These are phyloP conservation scores for Fusarium foetens DNA, from an alignment of 2,329 filamentous ascomycete genomes.

Conservation along the genomic window DNA sequence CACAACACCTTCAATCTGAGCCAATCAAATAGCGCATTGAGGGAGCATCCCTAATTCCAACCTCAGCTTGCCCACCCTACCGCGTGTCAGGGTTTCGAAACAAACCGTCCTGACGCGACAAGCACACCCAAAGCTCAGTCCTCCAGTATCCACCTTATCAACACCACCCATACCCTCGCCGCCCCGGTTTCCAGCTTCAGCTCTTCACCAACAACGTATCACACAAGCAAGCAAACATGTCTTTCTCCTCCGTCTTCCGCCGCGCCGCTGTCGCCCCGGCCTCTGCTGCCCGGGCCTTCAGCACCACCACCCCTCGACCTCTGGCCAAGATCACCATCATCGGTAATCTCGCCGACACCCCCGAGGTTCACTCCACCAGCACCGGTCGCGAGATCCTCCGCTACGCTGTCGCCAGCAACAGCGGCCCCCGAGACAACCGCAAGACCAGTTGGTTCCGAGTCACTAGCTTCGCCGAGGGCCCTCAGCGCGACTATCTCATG, in stretches of 20 bases:
- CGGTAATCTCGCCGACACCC: constrained; percentile 82
- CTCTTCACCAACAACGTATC: constrained; percentile 3
- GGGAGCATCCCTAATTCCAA: constrained; percentile 20
- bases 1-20: neutral
- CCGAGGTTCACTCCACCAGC: constrained; percentile 77
- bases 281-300: constrained; percentile 75
- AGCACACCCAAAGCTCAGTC: constrained; percentile 10
- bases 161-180: constrained; percentile 2
- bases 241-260: constrained; percentile 65
- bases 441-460: constrained; percentile 89
- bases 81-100: constrained; percentile 28
- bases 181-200: constrained; percentile 6
- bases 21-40: constrained; percentile 30
- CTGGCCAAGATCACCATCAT: constrained; percentile 87
- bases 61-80: constrained; percentile 30
- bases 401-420: constrained; percentile 78
- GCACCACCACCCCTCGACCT: constrained; percentile 70
- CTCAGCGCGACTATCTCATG: constrained; percentile 76
- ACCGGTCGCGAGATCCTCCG: constrained; percentile 78
- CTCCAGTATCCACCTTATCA: constrained; percentile 11
- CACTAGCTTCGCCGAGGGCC: constrained; percentile 76
- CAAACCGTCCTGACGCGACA: constrained; percentile 28
- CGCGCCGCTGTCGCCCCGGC: constrained; percentile 60
- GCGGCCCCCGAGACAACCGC: constrained; percentile 74
- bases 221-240: constrained; percentile 47